Evolutionary conservation across 2,329 filamentous ascomycete species (phyloP).

Genomic region (Chaetomiaceae sp.): DNA sequence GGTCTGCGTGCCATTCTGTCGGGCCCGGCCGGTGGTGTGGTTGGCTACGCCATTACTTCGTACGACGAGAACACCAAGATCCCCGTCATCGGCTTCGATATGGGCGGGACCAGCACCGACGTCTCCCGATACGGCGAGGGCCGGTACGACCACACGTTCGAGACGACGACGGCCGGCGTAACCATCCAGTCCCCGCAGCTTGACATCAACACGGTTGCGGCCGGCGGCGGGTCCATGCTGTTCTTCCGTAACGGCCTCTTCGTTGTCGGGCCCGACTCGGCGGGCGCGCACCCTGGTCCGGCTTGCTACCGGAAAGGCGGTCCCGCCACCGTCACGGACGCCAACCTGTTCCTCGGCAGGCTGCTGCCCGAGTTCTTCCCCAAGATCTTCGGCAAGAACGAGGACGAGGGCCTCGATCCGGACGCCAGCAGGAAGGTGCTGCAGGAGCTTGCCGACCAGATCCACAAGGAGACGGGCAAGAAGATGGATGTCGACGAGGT

Average conservation of each 20-base stretch:
- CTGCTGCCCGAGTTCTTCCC: slow-evolving; percentile 88
- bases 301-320: slow-evolving; percentile 88
- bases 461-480: slow-evolving; percentile 68
- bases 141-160: slow-evolving; percentile 87
- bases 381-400: slow-evolving; percentile 88
- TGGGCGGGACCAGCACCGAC: slow-evolving; percentile 91
- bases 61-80: slow-evolving; percentile 78
- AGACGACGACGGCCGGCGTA: slow-evolving; percentile 89
- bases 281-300: slow-evolving; percentile 81
- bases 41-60: slow-evolving; percentile 85
- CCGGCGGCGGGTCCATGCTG: slow-evolving; percentile 76
- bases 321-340: slow-evolving; percentile 87
- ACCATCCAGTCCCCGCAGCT: slow-evolving; percentile 88
- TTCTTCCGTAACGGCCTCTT: slow-evolving; percentile 89
- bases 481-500: slow-evolving; percentile 76
- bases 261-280: slow-evolving; percentile 83
- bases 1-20: slow-evolving; percentile 81
- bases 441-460: slow-evolving; percentile 65
- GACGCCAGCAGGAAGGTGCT: slow-evolving; percentile 71
- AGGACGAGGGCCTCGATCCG: slow-evolving; percentile 72
- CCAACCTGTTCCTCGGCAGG: slow-evolving; percentile 78
- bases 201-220: slow-evolving; percentile 92
- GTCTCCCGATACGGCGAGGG: slow-evolving; percentile 82
- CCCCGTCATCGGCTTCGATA: slow-evolving; percentile 90
- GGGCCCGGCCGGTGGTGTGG: slow-evolving; percentile 86